These are phyloP conservation scores for Ceratobasidium sp. DNA, from an alignment of 1,284 basidiomycete species.

Conservation along the genomic window DNA sequence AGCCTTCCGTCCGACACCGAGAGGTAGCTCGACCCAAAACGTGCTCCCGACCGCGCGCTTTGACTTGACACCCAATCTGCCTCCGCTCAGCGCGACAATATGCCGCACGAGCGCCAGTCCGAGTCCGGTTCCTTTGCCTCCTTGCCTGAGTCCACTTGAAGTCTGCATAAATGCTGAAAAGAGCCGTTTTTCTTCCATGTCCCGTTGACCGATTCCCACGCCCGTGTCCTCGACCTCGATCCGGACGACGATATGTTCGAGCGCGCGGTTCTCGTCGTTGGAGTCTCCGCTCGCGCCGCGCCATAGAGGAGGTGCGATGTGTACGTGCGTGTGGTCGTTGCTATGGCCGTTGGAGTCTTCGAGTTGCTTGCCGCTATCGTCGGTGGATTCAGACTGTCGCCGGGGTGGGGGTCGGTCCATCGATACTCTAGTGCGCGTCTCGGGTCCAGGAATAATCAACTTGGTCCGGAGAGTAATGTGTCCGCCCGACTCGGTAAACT, in stretches of 20 bases:
- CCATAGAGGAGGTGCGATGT: not conserved
- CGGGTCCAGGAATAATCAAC: slow-evolving; percentile 48
- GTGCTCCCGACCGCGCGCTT: slow-evolving; percentile 69
- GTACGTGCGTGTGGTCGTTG: slow-evolving; percentile 1
- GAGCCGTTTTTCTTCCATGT: slow-evolving; percentile 73
- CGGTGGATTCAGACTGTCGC: not conserved
- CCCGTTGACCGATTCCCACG: slow-evolving; percentile 70
- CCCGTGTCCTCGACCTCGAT: slow-evolving; percentile 85
- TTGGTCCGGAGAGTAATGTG: slow-evolving; percentile 65
- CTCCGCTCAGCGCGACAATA: slow-evolving; percentile 84
- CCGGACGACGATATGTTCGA: slow-evolving; percentile 72
- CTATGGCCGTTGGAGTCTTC: not conserved
- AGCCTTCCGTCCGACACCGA: slow-evolving; percentile 32
- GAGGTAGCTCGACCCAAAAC: slow-evolving; percentile 74
- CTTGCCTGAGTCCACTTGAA: slow-evolving; percentile 46
- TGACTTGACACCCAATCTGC: slow-evolving; percentile 71
- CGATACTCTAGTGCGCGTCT: slow-evolving; percentile 12
- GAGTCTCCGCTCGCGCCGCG: slow-evolving; percentile 10
- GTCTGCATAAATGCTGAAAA: slow-evolving; percentile 53
- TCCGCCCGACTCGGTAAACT: slow-evolving; percentile 80
- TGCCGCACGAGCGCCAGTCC: slow-evolving; percentile 86
- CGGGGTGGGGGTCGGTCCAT: slow-evolving; percentile 4
- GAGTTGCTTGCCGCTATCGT: slow-evolving; percentile 3
- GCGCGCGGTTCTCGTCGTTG: slow-evolving; percentile 43
- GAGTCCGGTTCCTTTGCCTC: slow-evolving; percentile 86